A percentile compares a stretch with the other conserved stretches of the same genome.
phyloP scores from a whole-genome alignment of 495 filamentous ascomycete genomes.

The Friedmanniomyces simplex region DNA sequence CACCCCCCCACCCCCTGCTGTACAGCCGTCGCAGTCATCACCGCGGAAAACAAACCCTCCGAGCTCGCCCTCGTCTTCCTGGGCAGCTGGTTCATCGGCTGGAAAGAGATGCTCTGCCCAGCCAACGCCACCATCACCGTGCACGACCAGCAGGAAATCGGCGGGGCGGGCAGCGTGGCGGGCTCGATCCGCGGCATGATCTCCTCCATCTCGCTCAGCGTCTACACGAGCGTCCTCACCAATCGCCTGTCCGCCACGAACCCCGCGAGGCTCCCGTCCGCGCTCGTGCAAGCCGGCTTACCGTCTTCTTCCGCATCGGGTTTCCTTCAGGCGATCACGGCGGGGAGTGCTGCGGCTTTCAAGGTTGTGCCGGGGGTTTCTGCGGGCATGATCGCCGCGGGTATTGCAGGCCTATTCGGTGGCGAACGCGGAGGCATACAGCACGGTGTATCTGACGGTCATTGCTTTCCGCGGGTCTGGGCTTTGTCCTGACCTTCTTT shows the following conservation, averaged over 20 bases:
- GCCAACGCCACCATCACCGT: slow-evolving; percentile 23
- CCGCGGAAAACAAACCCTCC: not conserved
- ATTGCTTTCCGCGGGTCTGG: slow-evolving; percentile 23
- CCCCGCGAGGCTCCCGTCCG: slow-evolving; percentile 5
- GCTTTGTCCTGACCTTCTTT: slow-evolving; percentile 17
- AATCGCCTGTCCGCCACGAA: slow-evolving; percentile 13
- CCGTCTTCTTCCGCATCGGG: slow-evolving; percentile 8
- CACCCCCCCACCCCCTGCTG: no score
- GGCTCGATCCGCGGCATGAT: slow-evolving; percentile 18
- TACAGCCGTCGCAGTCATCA: not conserved
- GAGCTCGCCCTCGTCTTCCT: slow-evolving; percentile 6
- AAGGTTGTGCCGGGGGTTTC: slow-evolving; percentile 19
- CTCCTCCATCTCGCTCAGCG: slow-evolving; percentile 13
- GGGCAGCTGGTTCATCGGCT: slow-evolving; percentile 23
- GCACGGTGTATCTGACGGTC: slow-evolving; percentile 20
- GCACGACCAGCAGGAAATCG: slow-evolving; percentile 24
- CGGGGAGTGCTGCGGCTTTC: slow-evolving; percentile 10
- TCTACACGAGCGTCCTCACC: slow-evolving; percentile 22
- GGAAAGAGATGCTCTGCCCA: slow-evolving; percentile 21
- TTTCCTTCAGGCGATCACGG: slow-evolving; percentile 16
- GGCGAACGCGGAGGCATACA: slow-evolving; percentile 24
- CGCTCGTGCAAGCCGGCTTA: slow-evolving; percentile 15
- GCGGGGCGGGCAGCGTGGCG: slow-evolving; percentile 21
- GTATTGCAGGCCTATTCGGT: slow-evolving; percentile 18
- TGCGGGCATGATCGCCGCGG: slow-evolving; percentile 12